Evolutionary conservation across 2,329 filamentous ascomycete genomes (phyloP), one percentile per base, ranked within the genome.

Genomic region (Pyrenochaeta sp.): DNA sequence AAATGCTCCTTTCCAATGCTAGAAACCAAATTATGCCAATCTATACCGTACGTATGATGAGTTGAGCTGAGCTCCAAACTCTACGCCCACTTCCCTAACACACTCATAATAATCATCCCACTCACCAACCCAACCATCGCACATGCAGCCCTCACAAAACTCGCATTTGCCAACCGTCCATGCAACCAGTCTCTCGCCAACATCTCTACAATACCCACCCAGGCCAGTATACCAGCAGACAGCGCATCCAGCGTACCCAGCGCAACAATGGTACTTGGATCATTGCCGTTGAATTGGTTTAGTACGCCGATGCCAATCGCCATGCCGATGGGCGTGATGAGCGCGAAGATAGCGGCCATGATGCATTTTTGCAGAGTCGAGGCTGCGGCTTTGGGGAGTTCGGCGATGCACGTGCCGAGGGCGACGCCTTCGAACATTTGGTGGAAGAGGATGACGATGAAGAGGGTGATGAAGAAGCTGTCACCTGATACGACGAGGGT

Each of bases 151-250:
- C 81, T 83, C 0, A 80, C 28, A 1, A 82, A 37, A 0, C 82
- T 74, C 0, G 88, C 83, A 30, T 84, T 77, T 15, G 83, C 74
- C 73, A 91, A 75, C 12, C 62, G 61, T 1, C 77, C 78, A 32
- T 76, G 78, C 66, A 90, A 84, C 91, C 91, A 93, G 71, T 93
- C 91, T 40, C 85, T 81, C 2, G 89, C 89, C 86, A 88, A 89
- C 90, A 93, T 92, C 78, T 93, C 90, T 0, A 93, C 90, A 1
- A 93, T 77, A 1, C 90, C 89, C 1, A 93, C 90, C 90, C 91
- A 93, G n/a, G 90, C 79, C 32, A 93, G 81, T 44, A 94, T 91
- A 28, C 91, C 91, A 0, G 91, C 90, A 0, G 87, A 91, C 9
- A 93, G 71, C 5, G 90, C 89, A 73, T 93, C 88, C 1, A 93